Base-by-base conservation (phyloP, 371 early-diverging fungal genomes). In the Syncephalis plumigaleata region DNA sequence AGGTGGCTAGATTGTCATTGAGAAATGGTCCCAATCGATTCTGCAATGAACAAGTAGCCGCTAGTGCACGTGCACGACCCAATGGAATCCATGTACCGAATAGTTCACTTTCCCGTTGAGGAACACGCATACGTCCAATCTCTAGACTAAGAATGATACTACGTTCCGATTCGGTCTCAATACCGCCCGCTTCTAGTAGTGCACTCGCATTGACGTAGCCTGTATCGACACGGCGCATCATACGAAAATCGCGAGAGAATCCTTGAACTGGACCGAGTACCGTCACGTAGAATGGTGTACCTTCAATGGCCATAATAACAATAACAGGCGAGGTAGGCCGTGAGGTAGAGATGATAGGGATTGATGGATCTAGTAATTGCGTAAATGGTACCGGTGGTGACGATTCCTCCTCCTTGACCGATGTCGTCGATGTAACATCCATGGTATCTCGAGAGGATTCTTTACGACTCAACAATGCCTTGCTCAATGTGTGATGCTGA, bases 71-170 rank as follows among this genome's bases (percentile, higher is more conserved):
- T 0, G 88, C 91, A 11, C 91, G 78, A 0, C 75, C 65, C 18
- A 91, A 61, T 2, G 91, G 91, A 43, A 91, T 83, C 91, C 91
- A 91, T 0, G 89, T 89, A 21, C 91, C 91, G 49, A 75, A 77
- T 26, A 91, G 57, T 37, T 66, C 63, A 31, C 79, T 77, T 26
- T 73, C 77, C 38, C 71, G 71, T 48, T 77, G 72, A 3, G 83
- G 76, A 55, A 79, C 71, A 36, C 87, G 81, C 27, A 83, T 71
- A 25, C 86, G 70, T 24, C 78, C 79, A 46, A 86, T 74, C 49
- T 91, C 89, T 55, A 91, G 71, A 46, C 84, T 84, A 23, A 91
- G 66, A 17, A 89, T 78, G 51, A 89, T 83, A 53, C 81, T 82
- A 9, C 83, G 76, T 52, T 91, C 90, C 31, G 79, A 73, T 43